phyloP scores from a whole-genome alignment of 2,329 filamentous ascomycete genomes.

The Colletotrichum spinosum region DNA sequence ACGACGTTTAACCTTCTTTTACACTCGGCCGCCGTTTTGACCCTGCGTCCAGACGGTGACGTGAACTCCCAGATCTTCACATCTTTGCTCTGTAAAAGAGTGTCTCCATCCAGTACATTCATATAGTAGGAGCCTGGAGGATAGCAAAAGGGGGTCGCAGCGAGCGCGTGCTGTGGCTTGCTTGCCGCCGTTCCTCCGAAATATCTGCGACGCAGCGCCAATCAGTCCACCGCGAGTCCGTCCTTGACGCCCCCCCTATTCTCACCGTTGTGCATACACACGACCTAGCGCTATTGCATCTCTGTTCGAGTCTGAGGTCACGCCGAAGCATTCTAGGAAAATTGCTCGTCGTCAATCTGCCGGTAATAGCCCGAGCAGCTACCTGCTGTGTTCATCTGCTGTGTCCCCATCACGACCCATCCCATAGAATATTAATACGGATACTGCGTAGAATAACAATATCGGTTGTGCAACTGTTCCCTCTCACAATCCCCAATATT shows the following conservation, averaged over 20 bases:
- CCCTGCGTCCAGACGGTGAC: conserved; percentile 23
- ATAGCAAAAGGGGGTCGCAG: conserved; percentile 5
- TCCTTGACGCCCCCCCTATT: conserved; percentile 13
- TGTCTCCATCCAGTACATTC: too few species aligned
- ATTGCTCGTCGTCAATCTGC: not conserved
- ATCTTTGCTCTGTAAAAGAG: too few species aligned
- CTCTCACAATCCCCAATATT: not conserved
- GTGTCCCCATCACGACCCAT: not conserved
- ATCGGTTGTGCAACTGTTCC: conserved; percentile 20
- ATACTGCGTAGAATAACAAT: conserved; percentile 7
- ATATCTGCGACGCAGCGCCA: conserved; percentile 25
- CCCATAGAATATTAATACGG: conserved; percentile 1
- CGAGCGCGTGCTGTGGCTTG: conserved; percentile 15
- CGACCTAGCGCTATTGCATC: not conserved
- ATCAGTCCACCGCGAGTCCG: conserved; percentile 27
- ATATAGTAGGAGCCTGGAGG: not conserved
- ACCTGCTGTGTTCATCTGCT: conserved; percentile 9
- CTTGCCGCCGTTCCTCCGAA: conserved; percentile 21
- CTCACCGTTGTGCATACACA: not conserved
- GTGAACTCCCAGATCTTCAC: not conserved
- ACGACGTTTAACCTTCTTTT: conserved; percentile 9
- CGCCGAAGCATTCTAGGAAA: not conserved
- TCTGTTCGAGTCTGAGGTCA: not conserved
- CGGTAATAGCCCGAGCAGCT: conserved; percentile 6
- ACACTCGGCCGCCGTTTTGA: conserved; percentile 22